Conservation (phyloP, 441 rosid species). For the Adansonia madagascariensis region DNA sequence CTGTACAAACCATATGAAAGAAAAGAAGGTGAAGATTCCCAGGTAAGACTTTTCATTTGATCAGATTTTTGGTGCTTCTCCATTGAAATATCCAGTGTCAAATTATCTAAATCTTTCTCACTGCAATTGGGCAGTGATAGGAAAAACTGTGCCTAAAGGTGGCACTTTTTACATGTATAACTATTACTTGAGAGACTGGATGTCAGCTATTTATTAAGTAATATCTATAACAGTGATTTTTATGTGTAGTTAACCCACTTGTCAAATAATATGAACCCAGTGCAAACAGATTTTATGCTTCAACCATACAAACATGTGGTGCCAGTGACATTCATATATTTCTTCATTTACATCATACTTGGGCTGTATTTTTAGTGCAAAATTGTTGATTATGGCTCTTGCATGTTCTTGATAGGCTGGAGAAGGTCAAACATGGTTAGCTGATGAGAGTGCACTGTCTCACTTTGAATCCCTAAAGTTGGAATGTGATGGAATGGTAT, state of each 20-base stretch:
- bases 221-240: neutral
- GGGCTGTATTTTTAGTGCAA: neutral
- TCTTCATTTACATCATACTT: conserved; percentile 10
- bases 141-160: neutral
- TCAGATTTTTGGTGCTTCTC: neutral
- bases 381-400: conserved; percentile 15
- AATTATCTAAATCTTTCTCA: conserved; percentile 3
- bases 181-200: neutral
- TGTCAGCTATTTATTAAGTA: conserved; percentile 9
- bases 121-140: neutral
- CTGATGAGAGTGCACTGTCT: conserved; percentile 73
- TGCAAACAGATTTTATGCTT: neutral
- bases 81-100: neutral
- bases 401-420: conserved; percentile 51
- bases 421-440: conserved; percentile 80
- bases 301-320: conserved; percentile 4
- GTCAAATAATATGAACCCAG: neutral
- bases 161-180: neutral
- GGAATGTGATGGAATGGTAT: conserved; percentile 64
- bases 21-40: conserved; percentile 60
- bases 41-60: conserved; percentile 46
- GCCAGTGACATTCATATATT: neutral
- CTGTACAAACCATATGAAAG: conserved; percentile 71
- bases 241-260: conserved; percentile 9
- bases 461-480: conserved; percentile 76